Conservation (phyloP, 208 protist genomes). For the Phytomonas serpens region DNA sequence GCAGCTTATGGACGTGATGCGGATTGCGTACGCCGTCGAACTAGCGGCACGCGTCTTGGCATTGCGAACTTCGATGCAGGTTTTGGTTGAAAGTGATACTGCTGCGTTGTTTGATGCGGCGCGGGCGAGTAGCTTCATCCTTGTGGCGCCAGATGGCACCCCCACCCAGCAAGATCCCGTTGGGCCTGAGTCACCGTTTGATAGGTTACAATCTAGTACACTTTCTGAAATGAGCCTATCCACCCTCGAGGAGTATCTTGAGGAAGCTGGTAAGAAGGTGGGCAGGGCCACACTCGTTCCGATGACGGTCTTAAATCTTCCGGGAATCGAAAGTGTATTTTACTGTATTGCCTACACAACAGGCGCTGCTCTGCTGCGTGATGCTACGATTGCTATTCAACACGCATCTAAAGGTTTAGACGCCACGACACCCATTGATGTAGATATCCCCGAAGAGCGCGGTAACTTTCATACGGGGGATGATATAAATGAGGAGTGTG, state of each 20-base stretch:
- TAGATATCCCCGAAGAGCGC: constrained; percentile 13
- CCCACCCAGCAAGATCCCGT: background rate
- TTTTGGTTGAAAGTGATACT: constrained; percentile 45
- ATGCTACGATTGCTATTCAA: constrained; percentile 9
- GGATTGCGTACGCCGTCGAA: constrained; percentile 54
- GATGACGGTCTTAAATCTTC: constrained; percentile 31
- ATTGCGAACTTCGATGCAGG: constrained; percentile 26
- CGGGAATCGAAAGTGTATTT: constrained; percentile 44
- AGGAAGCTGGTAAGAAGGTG: background rate
- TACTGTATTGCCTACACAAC: constrained; percentile 55
- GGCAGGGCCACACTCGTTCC: background rate
- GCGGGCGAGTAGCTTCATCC: background rate
- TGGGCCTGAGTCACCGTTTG: background rate
- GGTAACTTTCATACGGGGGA: background rate
- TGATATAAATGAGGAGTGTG: constrained; percentile 6
- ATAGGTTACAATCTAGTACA: background rate
- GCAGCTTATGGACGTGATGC: constrained; percentile 35
- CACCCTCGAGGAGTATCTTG: background rate
- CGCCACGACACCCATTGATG: constrained; percentile 9
- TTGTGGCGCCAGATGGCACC: background rate
- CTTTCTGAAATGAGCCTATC: background rate
- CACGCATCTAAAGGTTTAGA: background rate
- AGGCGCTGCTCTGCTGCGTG: constrained; percentile 40
- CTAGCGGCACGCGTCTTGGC: constrained; percentile 45
- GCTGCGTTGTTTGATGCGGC: constrained; percentile 29